These are phyloP conservation scores for Pseudotsuga menziesii DNA, from an alignment of 75 land plant genomes.

Conservation along the genomic window DNA sequence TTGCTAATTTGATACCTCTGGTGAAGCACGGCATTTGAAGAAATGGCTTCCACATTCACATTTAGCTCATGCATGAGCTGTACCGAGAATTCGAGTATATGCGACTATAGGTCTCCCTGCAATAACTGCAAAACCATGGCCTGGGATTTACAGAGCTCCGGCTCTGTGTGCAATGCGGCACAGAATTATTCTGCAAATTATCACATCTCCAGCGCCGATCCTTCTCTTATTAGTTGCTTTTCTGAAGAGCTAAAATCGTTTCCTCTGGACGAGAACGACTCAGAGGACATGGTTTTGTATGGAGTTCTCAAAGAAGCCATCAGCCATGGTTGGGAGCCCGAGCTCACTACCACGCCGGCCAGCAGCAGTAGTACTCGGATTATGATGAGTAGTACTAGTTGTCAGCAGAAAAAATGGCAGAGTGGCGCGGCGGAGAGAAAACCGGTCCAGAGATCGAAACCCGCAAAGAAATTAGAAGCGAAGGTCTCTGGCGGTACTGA, in stretches of 20 bases:
- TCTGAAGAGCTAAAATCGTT: not conserved
- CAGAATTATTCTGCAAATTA: not conserved
- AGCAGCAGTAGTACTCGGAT: not conserved
- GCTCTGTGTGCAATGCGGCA: not conserved
- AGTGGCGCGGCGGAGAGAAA: not conserved
- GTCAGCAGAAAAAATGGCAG: not conserved
- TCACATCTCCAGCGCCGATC: not conserved
- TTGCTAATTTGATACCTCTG: no score
- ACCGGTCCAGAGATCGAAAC: not conserved
- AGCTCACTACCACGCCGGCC: no score
- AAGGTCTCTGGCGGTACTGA: not conserved
- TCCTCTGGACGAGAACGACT: conserved; percentile 33
- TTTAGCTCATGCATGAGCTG: no score
- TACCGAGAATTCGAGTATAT: not conserved
- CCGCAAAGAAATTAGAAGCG: not conserved
- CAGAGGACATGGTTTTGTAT: conserved; percentile 28
- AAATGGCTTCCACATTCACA: no score
- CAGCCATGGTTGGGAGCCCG: conserved; percentile 14
- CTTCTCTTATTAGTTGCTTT: not conserved
- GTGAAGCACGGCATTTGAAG: no score
- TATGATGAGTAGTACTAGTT: not conserved
- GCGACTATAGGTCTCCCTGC: no score
- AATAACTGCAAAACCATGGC: not conserved
- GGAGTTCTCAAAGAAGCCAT: conserved; percentile 19
- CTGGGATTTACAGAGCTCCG: not conserved